Conservation (phyloP, 2,329 filamentous ascomycete species). For the Paecilomyces dactylethromorphus region DNA sequence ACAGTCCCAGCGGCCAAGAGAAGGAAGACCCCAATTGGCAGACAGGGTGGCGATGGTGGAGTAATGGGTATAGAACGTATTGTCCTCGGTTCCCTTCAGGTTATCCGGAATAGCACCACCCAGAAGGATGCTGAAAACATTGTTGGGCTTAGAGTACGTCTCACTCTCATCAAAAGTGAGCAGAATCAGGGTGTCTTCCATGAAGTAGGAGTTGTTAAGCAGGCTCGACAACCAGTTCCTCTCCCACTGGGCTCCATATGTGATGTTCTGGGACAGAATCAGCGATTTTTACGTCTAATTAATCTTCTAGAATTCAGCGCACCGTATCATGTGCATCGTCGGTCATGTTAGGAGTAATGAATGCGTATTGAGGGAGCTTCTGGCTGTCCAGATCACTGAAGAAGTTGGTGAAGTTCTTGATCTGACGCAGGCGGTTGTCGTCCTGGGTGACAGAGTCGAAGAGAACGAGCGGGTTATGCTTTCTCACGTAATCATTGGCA, state of each 20-base stretch:
- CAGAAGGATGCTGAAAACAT: slow-evolving; percentile 63
- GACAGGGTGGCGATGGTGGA: slow-evolving; percentile 59
- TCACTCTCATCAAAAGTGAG: slow-evolving; percentile 76
- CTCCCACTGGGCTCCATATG: slow-evolving; percentile 62
- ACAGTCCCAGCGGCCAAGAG: slow-evolving; percentile 65
- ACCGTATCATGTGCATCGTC: slow-evolving; percentile 66
- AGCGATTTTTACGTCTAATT: no score
- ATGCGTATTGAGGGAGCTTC: slow-evolving; percentile 62
- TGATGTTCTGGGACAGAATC: slow-evolving; percentile 44
- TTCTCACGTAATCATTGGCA: slow-evolving; percentile 72
- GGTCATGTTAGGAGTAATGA: slow-evolving; percentile 48
- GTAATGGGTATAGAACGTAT: slow-evolving; percentile 68
- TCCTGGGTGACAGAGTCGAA: slow-evolving; percentile 59
- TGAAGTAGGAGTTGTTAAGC: slow-evolving; percentile 62
- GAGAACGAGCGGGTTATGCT: slow-evolving; percentile 65
- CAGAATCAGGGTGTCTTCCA: slow-evolving; percentile 67
- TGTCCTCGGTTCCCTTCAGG: slow-evolving; percentile 63
- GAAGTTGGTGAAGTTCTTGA: slow-evolving; percentile 70
- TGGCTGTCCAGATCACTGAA: slow-evolving; percentile 57
- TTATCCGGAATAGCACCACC: slow-evolving; percentile 63
- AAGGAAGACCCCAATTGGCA: slow-evolving; percentile 64
- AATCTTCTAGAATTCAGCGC: no score
- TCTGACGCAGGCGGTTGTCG: slow-evolving; percentile 55
- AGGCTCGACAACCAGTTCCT: slow-evolving; percentile 64
- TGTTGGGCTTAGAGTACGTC: slow-evolving; percentile 61